A percentile compares a stretch with the other conserved stretches of the same genome.
Evolutionary conservation across 495 filamentous ascomycete species (phyloP).

Genomic region (Halenospora varia): DNA sequence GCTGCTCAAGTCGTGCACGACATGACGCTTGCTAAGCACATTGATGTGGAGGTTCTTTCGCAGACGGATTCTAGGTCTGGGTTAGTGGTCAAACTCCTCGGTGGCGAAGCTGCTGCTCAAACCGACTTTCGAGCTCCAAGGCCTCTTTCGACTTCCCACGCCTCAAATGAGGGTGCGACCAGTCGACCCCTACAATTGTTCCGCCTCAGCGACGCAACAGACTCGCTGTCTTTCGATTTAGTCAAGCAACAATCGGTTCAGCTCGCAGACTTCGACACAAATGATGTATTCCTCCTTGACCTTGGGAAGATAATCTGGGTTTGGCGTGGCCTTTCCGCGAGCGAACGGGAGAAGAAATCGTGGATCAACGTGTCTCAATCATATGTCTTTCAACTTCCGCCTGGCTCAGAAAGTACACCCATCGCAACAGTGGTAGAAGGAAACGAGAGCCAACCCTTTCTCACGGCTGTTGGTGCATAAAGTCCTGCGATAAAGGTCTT

Average conservation of each 20-base stretch:
- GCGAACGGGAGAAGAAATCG: conserved; percentile 46
- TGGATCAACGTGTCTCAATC: conserved; percentile 55
- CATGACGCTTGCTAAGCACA: conserved; percentile 55
- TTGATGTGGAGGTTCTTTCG: conserved; percentile 57
- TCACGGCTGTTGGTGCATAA: not conserved
- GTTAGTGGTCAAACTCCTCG: conserved; percentile 49
- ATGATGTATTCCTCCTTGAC: conserved; percentile 58
- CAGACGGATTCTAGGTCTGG: conserved; percentile 50
- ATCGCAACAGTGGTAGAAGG: conserved; percentile 51
- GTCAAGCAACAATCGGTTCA: conserved; percentile 45
- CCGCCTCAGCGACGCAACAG: conserved; percentile 51
- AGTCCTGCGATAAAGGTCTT: no score
- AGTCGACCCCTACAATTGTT: conserved; percentile 43
- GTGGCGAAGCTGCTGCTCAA: conserved; percentile 38
- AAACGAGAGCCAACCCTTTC: conserved; percentile 47
- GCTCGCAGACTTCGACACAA: conserved; percentile 43
- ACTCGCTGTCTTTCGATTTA: conserved; percentile 45
- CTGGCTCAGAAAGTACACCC: conserved; percentile 36
- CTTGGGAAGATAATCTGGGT: conserved; percentile 51
- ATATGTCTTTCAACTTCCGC: conserved; percentile 47
- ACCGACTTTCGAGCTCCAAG: conserved; percentile 34
- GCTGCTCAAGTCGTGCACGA: conserved; percentile 60
- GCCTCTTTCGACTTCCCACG: conserved; percentile 32
- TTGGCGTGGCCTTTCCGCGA: conserved; percentile 54
- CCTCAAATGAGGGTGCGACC: conserved; percentile 1